phyloP scores from a whole-genome alignment of 306 rosid species.

The Oxytropis ochrocephala region DNA sequence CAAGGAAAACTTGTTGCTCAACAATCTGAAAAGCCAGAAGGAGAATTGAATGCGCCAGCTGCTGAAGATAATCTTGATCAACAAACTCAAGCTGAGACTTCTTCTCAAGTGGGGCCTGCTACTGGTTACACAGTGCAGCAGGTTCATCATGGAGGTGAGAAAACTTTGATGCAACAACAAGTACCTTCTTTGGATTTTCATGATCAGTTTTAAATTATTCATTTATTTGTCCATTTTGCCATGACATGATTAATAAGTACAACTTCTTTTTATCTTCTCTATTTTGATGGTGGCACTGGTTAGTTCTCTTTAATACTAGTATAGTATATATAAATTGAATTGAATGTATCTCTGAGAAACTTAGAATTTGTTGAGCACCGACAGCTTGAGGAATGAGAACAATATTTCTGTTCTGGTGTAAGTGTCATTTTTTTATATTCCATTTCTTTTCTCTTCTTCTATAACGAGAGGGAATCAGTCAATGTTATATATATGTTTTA shows the following conservation, averaged over 20 bases:
- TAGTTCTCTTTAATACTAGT: conserved; percentile 1
- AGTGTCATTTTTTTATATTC: neutral
- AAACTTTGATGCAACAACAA: conserved; percentile 25
- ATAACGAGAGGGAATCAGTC: neutral
- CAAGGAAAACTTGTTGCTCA: conserved; percentile 46
- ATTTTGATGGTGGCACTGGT: neutral
- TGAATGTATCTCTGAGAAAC: conserved; percentile 15
- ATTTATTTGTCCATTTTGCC: conserved; percentile 25
- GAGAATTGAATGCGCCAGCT: neutral
- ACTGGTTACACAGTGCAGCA: conserved; percentile 22
- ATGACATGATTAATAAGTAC: conserved; percentile 16
- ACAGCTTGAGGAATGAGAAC: conserved; percentile 36
- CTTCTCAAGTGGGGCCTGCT: conserved; percentile 31
- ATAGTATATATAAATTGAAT: conserved; percentile 21
- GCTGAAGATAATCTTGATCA: neutral
- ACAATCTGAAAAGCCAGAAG: conserved; percentile 28
- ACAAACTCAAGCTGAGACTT: conserved; percentile 11
- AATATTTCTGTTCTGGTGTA: conserved; percentile 12
- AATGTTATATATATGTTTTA: conserved; percentile 9
- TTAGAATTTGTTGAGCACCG: conserved; percentile 50
- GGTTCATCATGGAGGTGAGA: conserved; percentile 47
- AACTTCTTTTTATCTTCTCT: conserved; percentile 3
- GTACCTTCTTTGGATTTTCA: conserved; percentile 55
- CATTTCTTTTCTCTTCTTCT: neutral
- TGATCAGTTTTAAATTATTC: conserved; percentile 44